These are phyloP conservation scores for Chaetomium tenue DNA, from an alignment of 495 filamentous ascomycete species.

Conservation along the genomic window DNA sequence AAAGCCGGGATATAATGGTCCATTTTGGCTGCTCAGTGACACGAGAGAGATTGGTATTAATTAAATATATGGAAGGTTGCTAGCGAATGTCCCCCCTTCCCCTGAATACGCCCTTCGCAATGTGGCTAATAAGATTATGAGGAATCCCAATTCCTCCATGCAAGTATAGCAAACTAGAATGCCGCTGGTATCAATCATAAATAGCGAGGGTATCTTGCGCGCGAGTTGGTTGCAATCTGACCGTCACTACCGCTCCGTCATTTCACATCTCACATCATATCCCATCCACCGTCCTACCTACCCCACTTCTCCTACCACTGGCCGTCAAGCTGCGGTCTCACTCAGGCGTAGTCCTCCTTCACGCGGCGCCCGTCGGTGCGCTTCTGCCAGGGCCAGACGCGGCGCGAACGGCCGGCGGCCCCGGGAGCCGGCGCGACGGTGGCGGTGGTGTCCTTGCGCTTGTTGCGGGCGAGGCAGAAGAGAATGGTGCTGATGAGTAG, in stretches of 20 bases:
- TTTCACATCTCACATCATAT: background rate
- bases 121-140: conserved; percentile 2
- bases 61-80: background rate
- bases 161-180: background rate
- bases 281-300: too few species aligned
- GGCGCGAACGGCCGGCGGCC: background rate
- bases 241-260: background rate
- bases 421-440: conserved; percentile 1
- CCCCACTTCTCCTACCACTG: background rate
- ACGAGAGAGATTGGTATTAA: background rate
- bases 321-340: too few species aligned
- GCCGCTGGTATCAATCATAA: conserved; percentile 8
- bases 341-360: conserved; percentile 60
- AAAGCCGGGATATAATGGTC: background rate
- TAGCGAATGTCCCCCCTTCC: background rate
- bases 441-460: conserved; percentile 5
- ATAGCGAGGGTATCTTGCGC: conserved; percentile 9
- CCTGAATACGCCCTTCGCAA: background rate
- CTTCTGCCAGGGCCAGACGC: conserved; percentile 33
- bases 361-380: conserved; percentile 55
- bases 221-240: conserved; percentile 10
- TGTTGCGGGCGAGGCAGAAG: conserved; percentile 58
- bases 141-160: conserved; percentile 1
- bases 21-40: background rate
- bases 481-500: conserved; percentile 68